phyloP scores from a whole-genome alignment of 1,139 yeast genomes.

The Kurtzmaniella quercitrusa region DNA sequence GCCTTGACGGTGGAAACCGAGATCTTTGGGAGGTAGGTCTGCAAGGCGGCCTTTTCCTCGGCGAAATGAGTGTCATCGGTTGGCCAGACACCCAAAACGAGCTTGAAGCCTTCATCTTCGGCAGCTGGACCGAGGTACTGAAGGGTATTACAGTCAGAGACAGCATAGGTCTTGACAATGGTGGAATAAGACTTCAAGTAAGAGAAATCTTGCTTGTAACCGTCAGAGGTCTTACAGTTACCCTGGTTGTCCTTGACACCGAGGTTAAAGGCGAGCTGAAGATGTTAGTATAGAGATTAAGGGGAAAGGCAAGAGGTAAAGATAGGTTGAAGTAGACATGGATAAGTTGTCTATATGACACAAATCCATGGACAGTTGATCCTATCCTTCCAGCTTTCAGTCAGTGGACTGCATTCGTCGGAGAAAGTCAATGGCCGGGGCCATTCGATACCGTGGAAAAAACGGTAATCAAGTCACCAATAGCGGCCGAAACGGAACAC shows the following conservation, averaged over 20 bases:
- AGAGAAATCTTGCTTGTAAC: slow-evolving; percentile 62
- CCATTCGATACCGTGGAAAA: not conserved
- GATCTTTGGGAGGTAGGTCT: slow-evolving; percentile 63
- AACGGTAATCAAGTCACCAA: not conserved
- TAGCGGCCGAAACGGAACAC: slow-evolving; percentile 14
- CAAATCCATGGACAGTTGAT: no score
- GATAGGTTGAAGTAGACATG: no score
- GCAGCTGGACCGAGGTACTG: slow-evolving; percentile 83
- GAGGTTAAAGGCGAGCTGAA: slow-evolving; percentile 65
- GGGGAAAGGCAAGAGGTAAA: no score
- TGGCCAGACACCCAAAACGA: slow-evolving; percentile 89
- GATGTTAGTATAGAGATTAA: slow-evolving; percentile 16
- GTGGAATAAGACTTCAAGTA: slow-evolving; percentile 52
- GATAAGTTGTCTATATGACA: no score
- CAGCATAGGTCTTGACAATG: slow-evolving; percentile 77
- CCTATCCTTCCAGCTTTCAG: no score
- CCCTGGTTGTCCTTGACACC: slow-evolving; percentile 73
- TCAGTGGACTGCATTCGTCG: no score
- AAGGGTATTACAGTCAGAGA: slow-evolving; percentile 83
- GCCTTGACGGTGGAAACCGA: slow-evolving; percentile 66
- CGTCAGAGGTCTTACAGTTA: slow-evolving; percentile 65
- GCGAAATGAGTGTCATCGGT: slow-evolving; percentile 69
- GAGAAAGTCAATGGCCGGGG: no score
- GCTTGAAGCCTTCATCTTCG: slow-evolving; percentile 65
- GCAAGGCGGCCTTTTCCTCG: slow-evolving; percentile 67